These are phyloP conservation scores for Tetracentron sinense DNA, from an alignment of 164 flowering plant genomes.

Conservation along the genomic window DNA sequence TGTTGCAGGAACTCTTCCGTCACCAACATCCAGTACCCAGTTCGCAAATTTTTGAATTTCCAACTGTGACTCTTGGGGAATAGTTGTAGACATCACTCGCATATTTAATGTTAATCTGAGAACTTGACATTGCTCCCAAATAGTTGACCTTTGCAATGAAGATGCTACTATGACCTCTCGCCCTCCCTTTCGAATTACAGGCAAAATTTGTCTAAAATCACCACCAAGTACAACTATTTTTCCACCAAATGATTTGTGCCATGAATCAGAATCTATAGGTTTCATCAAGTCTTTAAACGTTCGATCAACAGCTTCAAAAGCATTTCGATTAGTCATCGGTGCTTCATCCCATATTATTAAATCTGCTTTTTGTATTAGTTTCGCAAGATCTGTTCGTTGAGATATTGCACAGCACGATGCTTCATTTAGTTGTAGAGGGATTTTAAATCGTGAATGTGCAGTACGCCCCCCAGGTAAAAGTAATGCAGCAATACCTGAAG, in stretches of 20 bases:
- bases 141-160: neutral
- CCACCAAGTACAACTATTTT: neutral
- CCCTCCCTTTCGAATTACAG: neutral
- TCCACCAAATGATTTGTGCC: neutral
- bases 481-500: neutral
- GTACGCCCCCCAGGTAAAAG: neutral
- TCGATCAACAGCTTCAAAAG: neutral
- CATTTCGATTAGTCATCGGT: neutral
- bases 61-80: neutral
- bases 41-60: neutral
- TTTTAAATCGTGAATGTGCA: neutral
- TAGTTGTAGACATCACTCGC: neutral
- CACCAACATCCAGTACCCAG: neutral
- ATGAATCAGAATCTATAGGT: neutral
- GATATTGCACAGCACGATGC: neutral
- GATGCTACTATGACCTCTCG: neutral
- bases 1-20: neutral
- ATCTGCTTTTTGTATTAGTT: neutral
- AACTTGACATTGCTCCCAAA: neutral
- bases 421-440: neutral
- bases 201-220: slow-evolving; percentile 1
- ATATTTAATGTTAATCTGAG: neutral
- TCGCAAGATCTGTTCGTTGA: neutral
- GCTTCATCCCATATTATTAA: neutral
- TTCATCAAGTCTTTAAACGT: neutral